Evolutionary conservation across 1,284 basidiomycete genomes (phyloP).

Genomic region (Tilletia setariae): DNA sequence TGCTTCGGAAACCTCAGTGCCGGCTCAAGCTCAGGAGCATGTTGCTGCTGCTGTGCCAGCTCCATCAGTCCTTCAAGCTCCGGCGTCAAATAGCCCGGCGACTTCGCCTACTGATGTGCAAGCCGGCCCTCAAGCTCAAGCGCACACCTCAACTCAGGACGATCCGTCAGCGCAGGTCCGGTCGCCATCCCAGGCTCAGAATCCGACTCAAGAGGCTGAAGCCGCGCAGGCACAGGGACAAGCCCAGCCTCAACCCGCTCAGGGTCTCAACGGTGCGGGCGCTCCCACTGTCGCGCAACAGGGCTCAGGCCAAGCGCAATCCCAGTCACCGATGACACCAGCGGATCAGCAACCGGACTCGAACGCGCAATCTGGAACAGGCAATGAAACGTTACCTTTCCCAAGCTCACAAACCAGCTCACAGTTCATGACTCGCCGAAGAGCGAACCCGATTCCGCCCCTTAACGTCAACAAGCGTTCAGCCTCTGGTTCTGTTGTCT

Average conservation of each 20-base stretch:
- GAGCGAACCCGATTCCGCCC: background rate
- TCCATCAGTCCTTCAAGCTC: background rate
- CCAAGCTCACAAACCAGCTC: no score
- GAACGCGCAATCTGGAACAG: no score
- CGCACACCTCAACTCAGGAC: background rate
- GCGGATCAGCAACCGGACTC: no score
- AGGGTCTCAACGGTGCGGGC: no score
- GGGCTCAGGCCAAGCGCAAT: no score
- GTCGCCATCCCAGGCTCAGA: background rate
- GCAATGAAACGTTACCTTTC: no score
- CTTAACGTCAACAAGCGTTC: background rate
- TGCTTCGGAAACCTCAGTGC: background rate
- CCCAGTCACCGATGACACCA: no score
- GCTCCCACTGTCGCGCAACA: no score
- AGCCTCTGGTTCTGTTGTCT: background rate
- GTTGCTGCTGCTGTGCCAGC: background rate
- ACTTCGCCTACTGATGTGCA: background rate
- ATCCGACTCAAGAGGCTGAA: background rate
- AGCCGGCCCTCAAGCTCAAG: background rate
- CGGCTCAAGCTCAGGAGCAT: background rate
- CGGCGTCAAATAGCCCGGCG: background rate
- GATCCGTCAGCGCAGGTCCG: background rate
- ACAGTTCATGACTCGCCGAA: background rate
- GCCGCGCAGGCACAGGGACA: no score
- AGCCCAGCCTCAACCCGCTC: no score